Percentiles rank a stretch among this genome's conserved stretches.
Conservation (phyloP, 257 asterid genomes). For the Asclepias syriaca region DNA sequence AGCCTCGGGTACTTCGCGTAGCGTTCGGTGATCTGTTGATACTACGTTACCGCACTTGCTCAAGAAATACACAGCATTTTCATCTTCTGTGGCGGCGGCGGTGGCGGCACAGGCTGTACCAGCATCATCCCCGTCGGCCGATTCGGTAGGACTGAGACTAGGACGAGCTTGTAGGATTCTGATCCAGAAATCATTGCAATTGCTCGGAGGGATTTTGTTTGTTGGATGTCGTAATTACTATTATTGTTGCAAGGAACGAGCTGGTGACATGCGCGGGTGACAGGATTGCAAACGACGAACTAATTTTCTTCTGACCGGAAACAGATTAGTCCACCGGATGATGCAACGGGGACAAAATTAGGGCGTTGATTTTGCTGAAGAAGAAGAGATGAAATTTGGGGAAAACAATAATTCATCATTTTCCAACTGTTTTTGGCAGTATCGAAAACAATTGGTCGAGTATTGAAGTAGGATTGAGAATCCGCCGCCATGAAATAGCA, state of each 20-base stretch:
- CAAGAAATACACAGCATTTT: constrained; percentile 50
- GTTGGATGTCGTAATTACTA: neutral
- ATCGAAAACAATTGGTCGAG: constrained; percentile 44
- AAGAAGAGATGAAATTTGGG: constrained; percentile 8
- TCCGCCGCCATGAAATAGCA: constrained; percentile 88
- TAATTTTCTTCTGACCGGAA: constrained; percentile 27
- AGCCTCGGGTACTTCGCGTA: constrained; percentile 65
- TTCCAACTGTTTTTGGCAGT: constrained; percentile 59
- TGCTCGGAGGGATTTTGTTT: constrained; percentile 37
- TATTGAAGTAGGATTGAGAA: constrained; percentile 23
- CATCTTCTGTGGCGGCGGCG: constrained; percentile 11
- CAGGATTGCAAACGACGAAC: constrained; percentile 53
- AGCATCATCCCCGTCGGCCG: neutral
- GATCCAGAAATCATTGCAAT: constrained; percentile 48
- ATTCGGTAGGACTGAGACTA: constrained; percentile 22
- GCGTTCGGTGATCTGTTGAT: constrained; percentile 30
- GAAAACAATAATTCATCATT: constrained; percentile 19
- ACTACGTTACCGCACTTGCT: constrained; percentile 79
- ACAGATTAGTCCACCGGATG: constrained; percentile 72
- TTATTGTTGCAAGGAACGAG: constrained; percentile 15
- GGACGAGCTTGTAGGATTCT: constrained; percentile 35
- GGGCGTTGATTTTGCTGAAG: constrained; percentile 15
- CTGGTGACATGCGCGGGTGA: constrained; percentile 32
- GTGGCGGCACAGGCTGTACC: too few relatives aligned
- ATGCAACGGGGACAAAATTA: constrained; percentile 57